phyloP scores from a whole-genome alignment of 805 yeast genomes.

The Saccharomycopsis sp. region DNA sequence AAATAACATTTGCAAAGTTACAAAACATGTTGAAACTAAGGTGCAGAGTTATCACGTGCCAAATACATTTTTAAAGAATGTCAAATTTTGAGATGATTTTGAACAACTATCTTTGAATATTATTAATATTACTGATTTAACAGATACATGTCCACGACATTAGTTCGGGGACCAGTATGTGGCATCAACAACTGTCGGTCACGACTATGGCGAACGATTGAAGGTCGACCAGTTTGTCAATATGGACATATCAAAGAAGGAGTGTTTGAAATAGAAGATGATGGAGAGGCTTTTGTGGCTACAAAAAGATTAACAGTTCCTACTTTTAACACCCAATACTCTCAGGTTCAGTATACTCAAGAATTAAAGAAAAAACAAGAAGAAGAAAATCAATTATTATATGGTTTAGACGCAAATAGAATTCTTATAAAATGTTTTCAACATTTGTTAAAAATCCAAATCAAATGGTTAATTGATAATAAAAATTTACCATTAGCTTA shows the following conservation, averaged over 20 bases:
- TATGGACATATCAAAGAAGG: slow-evolving; percentile 86
- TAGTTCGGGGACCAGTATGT: slow-evolving; percentile 72
- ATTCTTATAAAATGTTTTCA: slow-evolving; percentile 41
- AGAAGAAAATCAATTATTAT: slow-evolving; percentile 20
- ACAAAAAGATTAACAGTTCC: slow-evolving; percentile 49
- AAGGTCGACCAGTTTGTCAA: slow-evolving; percentile 79
- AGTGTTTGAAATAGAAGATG: slow-evolving; percentile 69
- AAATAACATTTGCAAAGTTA: no score
- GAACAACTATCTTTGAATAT: no score
- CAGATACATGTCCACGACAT: slow-evolving; percentile 23
- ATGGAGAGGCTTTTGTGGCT: slow-evolving; percentile 44
- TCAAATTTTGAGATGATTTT: no score
- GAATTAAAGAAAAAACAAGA: slow-evolving; percentile 20
- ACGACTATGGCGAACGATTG: slow-evolving; percentile 54
- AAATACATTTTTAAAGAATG: no score
- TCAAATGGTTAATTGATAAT: slow-evolving; percentile 28
- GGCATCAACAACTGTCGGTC: slow-evolving; percentile 88
- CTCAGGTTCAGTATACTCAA: slow-evolving; percentile 18
- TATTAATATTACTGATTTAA: no score
- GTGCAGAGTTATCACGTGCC: no score
- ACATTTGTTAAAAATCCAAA: slow-evolving; percentile 38
- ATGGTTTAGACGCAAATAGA: slow-evolving; percentile 38
- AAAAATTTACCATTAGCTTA: slow-evolving; percentile 24
- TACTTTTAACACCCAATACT: slow-evolving; percentile 20
- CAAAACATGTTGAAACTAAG: no score